These are phyloP conservation scores for Epichloe hybrida DNA, from an alignment of 2,329 filamentous ascomycete species.

Conservation along the genomic window DNA sequence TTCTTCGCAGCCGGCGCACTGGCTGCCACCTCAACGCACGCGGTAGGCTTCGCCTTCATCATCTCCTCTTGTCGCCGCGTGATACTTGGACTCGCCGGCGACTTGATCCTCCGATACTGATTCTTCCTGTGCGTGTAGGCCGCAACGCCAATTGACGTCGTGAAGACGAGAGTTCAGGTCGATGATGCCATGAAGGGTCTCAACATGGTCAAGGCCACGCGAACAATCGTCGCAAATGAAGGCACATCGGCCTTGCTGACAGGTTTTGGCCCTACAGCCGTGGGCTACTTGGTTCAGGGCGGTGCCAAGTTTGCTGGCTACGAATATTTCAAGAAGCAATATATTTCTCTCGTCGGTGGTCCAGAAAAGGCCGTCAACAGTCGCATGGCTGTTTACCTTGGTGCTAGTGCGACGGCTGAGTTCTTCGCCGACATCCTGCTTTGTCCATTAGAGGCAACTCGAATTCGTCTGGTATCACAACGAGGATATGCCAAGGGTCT, in stretches of 20 bases:
- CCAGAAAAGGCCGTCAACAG: constrained; percentile 29
- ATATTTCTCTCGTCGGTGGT: constrained; percentile 53
- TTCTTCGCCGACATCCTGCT: constrained; percentile 69
- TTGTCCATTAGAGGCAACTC: constrained; percentile 80
- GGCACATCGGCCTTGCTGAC: constrained; percentile 69
- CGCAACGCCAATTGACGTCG: constrained; percentile 49
- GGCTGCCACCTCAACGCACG: constrained; percentile 37
- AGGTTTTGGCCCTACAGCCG: constrained; percentile 71
- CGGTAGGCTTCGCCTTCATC: constrained; percentile 20
- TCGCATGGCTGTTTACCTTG: constrained; percentile 55
- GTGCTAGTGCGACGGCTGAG: constrained; percentile 54
- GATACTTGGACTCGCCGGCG: background rate
- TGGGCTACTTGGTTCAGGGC: constrained; percentile 81
- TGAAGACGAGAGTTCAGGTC: constrained; percentile 87
- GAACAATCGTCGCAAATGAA: constrained; percentile 65
- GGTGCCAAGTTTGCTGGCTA: constrained; percentile 87
- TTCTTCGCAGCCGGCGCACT: constrained; percentile 40
- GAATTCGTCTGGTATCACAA: constrained; percentile 66
- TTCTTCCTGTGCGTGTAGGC: constrained; percentile 21
- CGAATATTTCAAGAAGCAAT: constrained; percentile 87
- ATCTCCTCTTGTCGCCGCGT: background rate
- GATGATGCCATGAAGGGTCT: constrained; percentile 75
- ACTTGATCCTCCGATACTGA: background rate
- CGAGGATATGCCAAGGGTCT: constrained; percentile 64
- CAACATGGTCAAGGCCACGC: constrained; percentile 68